A percentile compares a stretch with the other conserved stretches of the same genome.
Evolutionary conservation across 768 basidiomycete genomes (phyloP).

Genomic region (Naganishia vaughanmartiniae): DNA sequence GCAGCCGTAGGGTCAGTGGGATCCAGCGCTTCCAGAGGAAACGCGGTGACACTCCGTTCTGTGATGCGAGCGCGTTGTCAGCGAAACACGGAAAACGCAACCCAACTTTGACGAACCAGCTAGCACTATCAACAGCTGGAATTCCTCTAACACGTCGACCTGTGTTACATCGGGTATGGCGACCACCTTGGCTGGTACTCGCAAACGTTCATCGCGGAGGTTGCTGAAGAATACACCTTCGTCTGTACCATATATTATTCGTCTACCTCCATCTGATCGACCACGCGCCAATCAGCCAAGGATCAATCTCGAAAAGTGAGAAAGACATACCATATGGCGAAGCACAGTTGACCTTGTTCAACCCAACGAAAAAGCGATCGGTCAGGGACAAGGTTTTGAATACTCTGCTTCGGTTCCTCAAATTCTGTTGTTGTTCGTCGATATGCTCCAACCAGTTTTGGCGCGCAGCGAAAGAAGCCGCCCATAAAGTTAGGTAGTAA

Average conservation of each 20-base stretch:
- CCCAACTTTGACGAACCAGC: constrained; percentile 63
- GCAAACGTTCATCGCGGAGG: constrained; percentile 68
- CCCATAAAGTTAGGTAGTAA: constrained; percentile 89
- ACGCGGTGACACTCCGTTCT: constrained; percentile 95
- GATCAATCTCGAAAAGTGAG: not conserved
- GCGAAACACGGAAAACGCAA: constrained; percentile 3
- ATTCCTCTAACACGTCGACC: constrained; percentile 93
- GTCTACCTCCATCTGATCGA: constrained; percentile 69
- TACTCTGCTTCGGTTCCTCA: constrained; percentile 77
- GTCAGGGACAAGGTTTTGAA: constrained; percentile 82
- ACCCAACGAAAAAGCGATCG: constrained; percentile 80
- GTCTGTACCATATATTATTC: constrained; percentile 93
- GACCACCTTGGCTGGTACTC: constrained; percentile 80
- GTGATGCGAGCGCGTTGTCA: constrained; percentile 4
- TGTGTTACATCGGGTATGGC: constrained; percentile 85
- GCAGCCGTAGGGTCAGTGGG: constrained; percentile 85
- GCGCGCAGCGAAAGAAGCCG: constrained; percentile 74
- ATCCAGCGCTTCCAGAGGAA: constrained; percentile 88
- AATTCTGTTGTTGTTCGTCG: constrained; percentile 76
- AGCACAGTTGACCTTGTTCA: constrained; percentile 88
- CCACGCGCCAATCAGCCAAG: not conserved
- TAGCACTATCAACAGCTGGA: constrained; percentile 93
- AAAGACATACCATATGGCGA: constrained; percentile 67
- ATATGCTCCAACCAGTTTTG: constrained; percentile 94
- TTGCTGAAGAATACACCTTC: constrained; percentile 96